Evolutionary conservation across 2,329 filamentous ascomycete genomes (phyloP).

Genomic region (Fusarium sp.): DNA sequence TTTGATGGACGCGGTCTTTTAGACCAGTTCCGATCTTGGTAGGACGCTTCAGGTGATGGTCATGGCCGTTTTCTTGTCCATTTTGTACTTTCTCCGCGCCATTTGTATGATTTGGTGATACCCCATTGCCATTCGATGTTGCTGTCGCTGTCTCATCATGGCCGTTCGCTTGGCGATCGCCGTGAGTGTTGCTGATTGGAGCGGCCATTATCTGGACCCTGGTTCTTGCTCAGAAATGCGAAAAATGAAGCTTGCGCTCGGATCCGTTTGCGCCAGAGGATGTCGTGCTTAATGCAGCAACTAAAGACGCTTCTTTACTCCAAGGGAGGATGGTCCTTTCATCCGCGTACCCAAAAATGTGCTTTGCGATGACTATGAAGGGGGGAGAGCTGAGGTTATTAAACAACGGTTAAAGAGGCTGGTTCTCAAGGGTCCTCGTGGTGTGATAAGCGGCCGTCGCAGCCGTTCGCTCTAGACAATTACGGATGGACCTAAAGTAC

Average conservation of each 20-base stretch:
- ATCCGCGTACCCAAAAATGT: conserved; percentile 9
- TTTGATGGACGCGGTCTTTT: conserved; percentile 46
- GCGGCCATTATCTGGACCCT: conserved; percentile 33
- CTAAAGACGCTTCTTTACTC: conserved; percentile 16
- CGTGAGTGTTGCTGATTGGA: conserved; percentile 29
- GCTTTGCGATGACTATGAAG: conserved; percentile 6
- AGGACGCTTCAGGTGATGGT: conserved; percentile 28
- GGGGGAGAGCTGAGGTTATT: conserved; percentile 22
- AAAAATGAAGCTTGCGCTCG: conserved; percentile 15
- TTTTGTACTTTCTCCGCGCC: conserved; percentile 5
- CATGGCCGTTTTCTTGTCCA: conserved; percentile 18
- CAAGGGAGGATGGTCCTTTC: not conserved
- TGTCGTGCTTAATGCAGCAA: not conserved
- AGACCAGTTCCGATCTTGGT: conserved; percentile 36
- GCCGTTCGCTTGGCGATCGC: conserved; percentile 24
- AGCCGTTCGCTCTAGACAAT: conserved; percentile 25
- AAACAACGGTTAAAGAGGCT: conserved; percentile 23
- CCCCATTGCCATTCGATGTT: conserved; percentile 17
- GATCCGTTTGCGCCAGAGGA: conserved; percentile 23
- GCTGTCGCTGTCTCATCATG: conserved; percentile 14
- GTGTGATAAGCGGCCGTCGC: conserved; percentile 43
- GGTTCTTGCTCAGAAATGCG: conserved; percentile 7
- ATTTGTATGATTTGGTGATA: conserved; percentile 17
- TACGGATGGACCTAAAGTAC: conserved; percentile 6
- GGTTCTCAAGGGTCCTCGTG: conserved; percentile 33